Conservation (phyloP, 2,329 filamentous ascomycete species). For the Colletotrichum liaoningense region DNA sequence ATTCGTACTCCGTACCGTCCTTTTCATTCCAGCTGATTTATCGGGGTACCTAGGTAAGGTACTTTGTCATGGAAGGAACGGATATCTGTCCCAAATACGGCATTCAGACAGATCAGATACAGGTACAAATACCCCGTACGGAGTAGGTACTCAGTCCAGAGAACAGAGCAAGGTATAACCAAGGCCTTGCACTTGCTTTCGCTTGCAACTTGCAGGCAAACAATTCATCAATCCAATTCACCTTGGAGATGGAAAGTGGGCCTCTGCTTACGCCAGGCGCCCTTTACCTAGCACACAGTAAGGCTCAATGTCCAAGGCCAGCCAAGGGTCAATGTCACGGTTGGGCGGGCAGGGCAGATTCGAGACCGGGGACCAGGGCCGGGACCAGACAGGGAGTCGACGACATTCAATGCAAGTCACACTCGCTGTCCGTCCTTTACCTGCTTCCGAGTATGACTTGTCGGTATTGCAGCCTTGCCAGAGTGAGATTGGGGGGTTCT, state of each 20-base stretch:
- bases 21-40: neutral
- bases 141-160: neutral
- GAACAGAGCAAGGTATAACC: neutral
- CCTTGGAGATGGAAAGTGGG: neutral
- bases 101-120: neutral
- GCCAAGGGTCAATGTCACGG: neutral
- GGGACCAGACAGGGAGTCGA: neutral
- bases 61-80: too few relatives aligned
- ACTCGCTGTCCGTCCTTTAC: neutral
- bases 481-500: neutral
- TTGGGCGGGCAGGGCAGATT: neutral
- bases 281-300: neutral
- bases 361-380: neutral
- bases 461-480: neutral
- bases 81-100: too few relatives aligned
- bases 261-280: neutral
- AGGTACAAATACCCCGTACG: neutral
- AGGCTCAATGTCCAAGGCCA: neutral
- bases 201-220: neutral
- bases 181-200: neutral
- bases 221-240: constrained; percentile 1
- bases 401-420: neutral
- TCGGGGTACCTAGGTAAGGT: too few relatives aligned
- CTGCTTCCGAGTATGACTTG: neutral
- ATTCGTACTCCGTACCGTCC: neutral